phyloP scores from a whole-genome alignment of 2,329 filamentous ascomycete species.

The Meredithiella fracta region DNA sequence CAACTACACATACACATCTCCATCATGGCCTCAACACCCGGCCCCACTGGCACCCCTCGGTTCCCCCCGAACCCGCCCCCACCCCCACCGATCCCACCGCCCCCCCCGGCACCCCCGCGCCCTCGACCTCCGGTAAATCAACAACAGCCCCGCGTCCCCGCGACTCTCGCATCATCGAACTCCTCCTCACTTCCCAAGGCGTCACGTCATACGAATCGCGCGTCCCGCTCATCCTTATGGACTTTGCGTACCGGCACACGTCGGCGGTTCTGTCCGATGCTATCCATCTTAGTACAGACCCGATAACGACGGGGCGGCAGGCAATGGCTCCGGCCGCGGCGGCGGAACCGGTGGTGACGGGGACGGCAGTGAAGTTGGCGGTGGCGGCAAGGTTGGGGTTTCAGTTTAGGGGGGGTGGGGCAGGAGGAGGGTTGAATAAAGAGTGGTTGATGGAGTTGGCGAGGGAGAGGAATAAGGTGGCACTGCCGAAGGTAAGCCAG shows the following conservation, averaged over 20 bases:
- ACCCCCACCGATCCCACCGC: slow-evolving; percentile 7
- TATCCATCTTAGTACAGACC: slow-evolving; percentile 51
- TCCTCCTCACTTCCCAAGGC: slow-evolving; percentile 62
- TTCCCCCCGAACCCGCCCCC: slow-evolving; percentile 17
- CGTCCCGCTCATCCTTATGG: slow-evolving; percentile 66
- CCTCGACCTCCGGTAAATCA: slow-evolving; percentile 19
- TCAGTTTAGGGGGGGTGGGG: slow-evolving; percentile 45
- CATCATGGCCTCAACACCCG: slow-evolving; percentile 19
- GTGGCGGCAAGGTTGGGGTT: slow-evolving; percentile 52
- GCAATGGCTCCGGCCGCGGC: slow-evolving; percentile 32
- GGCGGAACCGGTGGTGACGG: slow-evolving; percentile 40
- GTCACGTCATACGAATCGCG: slow-evolving; percentile 68
- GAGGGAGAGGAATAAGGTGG: slow-evolving; percentile 49
- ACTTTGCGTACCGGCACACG: slow-evolving; percentile 75
- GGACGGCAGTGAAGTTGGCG: slow-evolving; percentile 55
- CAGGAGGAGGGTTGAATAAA: slow-evolving; percentile 43
- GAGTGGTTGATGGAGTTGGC: slow-evolving; percentile 67
- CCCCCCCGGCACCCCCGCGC: slow-evolving; percentile 11
- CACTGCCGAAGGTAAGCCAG: slow-evolving; percentile 43
- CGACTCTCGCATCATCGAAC: slow-evolving; percentile 64
- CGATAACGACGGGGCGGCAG: slow-evolving; percentile 39
- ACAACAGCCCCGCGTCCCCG: slow-evolving; percentile 45
- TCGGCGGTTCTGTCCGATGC: slow-evolving; percentile 55
- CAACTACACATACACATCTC: background rate
- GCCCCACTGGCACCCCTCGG: slow-evolving; percentile 18